These are phyloP conservation scores for Kwoniella sp. DNA, from an alignment of 768 basidiomycete genomes.

Conservation along the genomic window DNA sequence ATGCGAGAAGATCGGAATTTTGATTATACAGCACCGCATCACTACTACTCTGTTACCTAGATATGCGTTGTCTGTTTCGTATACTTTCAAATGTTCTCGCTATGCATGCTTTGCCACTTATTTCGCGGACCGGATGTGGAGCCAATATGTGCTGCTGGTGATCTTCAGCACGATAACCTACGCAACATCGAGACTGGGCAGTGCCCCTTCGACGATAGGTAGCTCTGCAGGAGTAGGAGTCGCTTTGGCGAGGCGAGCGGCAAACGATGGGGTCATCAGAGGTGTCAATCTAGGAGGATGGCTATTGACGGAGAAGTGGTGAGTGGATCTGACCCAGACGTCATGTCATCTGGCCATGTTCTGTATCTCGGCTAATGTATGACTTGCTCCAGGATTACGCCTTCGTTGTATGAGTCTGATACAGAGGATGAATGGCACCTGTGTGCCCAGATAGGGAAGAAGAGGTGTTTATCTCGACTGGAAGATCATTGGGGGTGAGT, in stretches of 20 bases:
- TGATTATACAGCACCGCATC: not conserved
- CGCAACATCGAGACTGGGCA: not conserved
- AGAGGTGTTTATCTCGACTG: conserved; percentile 30
- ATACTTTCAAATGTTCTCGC: not conserved
- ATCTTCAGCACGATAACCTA: not conserved
- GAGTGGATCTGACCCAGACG: conserved; percentile 1
- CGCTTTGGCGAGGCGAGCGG: not conserved
- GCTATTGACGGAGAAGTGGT: conserved; percentile 43
- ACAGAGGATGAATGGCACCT: conserved; percentile 48
- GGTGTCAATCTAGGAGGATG: conserved; percentile 55
- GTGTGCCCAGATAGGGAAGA: conserved; percentile 34
- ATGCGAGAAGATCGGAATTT: not conserved
- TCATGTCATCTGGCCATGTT: too few species aligned
- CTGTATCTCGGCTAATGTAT: not conserved
- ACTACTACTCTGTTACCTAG: too few species aligned
- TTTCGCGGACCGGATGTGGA: conserved; percentile 6
- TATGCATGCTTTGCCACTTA: not conserved
- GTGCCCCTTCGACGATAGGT: not conserved
- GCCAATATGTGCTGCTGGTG: conserved; percentile 5
- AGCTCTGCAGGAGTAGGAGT: too few species aligned
- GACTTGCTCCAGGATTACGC: conserved; percentile 42
- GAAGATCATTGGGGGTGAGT: conserved; percentile 42
- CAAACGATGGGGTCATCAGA: conserved; percentile 30
- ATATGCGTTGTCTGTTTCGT: too few species aligned
- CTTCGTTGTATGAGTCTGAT: conserved; percentile 39